phyloP scores from a whole-genome alignment of 805 yeast species.

The Candida chilensis region DNA sequence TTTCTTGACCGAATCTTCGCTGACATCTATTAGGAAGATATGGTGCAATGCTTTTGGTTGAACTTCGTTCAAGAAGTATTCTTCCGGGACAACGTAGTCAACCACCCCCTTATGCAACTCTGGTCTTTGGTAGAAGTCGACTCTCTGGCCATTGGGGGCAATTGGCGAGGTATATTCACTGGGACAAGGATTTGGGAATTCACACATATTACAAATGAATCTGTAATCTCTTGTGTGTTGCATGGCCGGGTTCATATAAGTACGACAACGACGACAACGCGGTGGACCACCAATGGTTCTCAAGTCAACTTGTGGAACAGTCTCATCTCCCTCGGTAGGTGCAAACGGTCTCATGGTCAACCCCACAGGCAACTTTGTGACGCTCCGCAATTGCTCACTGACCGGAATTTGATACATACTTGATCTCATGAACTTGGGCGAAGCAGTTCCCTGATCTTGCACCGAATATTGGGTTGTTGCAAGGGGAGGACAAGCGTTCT shows the following conservation, averaged over 20 bases:
- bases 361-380: conserved; percentile 75
- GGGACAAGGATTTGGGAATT: conserved; percentile 63
- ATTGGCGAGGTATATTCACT: conserved; percentile 55
- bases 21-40: conserved; percentile 66
- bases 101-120: conserved; percentile 80
- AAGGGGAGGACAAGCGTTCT: conserved; percentile 75
- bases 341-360: conserved; percentile 83
- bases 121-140: conserved; percentile 57
- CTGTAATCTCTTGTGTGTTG: conserved; percentile 50
- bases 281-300: conserved; percentile 56
- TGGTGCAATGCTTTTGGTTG: conserved; percentile 48
- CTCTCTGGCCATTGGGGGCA: conserved; percentile 51
- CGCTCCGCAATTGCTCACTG: conserved; percentile 55
- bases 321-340: conserved; percentile 34
- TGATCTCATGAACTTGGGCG: conserved; percentile 70
- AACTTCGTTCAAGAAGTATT: conserved; percentile 45
- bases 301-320: conserved; percentile 64
- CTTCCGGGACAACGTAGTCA: conserved; percentile 71
- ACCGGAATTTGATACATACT: conserved; percentile 81
- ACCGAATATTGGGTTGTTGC: conserved; percentile 65
- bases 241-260: conserved; percentile 83
- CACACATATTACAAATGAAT: conserved; percentile 83
- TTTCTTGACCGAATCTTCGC: conserved; percentile 46
- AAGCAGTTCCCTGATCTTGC: conserved; percentile 77
- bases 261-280: conserved; percentile 86